phyloP scores from a whole-genome alignment of 1,139 yeast genomes.

The Hansenula lynferdii region DNA sequence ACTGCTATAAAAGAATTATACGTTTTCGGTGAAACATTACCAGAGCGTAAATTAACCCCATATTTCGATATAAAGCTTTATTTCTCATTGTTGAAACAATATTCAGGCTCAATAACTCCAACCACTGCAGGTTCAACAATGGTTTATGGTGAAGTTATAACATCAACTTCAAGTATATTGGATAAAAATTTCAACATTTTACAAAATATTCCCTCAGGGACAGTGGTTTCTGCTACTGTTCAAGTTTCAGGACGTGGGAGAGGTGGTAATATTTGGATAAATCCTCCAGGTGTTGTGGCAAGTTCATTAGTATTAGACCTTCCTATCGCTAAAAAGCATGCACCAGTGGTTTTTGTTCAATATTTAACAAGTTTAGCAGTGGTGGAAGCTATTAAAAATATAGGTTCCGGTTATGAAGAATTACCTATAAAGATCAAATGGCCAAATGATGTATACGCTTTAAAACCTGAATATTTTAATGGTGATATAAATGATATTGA shows the following conservation, averaged over 20 bases:
- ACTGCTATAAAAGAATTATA: constrained; percentile 45
- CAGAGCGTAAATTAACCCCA: constrained; percentile 54
- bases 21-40: constrained; percentile 37
- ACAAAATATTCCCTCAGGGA: constrained; percentile 62
- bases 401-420: constrained; percentile 64
- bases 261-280: constrained; percentile 94
- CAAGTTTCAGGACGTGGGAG: constrained; percentile 94
- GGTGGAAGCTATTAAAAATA: constrained; percentile 67
- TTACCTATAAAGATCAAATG: constrained; percentile 85
- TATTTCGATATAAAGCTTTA: constrained; percentile 63
- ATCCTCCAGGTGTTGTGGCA: constrained; percentile 89
- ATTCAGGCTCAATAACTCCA: constrained; percentile 19
- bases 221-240: constrained; percentile 50
- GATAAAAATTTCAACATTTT: constrained; percentile 66
- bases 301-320: constrained; percentile 66
- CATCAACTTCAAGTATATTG: constrained; percentile 78
- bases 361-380: constrained; percentile 81
- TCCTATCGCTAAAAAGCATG: constrained; percentile 37
- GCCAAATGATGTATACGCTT: constrained; percentile 94
- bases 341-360: constrained; percentile 71
- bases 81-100: constrained; percentile 39
- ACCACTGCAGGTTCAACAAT: constrained; percentile 56
- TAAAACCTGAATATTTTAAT: constrained; percentile 53
- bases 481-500: constrained; percentile 29
- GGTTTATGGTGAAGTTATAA: constrained; percentile 82